Evolutionary conservation across 1,284 basidiomycete genomes (phyloP).

Genomic region (Trametes versicolor): DNA sequence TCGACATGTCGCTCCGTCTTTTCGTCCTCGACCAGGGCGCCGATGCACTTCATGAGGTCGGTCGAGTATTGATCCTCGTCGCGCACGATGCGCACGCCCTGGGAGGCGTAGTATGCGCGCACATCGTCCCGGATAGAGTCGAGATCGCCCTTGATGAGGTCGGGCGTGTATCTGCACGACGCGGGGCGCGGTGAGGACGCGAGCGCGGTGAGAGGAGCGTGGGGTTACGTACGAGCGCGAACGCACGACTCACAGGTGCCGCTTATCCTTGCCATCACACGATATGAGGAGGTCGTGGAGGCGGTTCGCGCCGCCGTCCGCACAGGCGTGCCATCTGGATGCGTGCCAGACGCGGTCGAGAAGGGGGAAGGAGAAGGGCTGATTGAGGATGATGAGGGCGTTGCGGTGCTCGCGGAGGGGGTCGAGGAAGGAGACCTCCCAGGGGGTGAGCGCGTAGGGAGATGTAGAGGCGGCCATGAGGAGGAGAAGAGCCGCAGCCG

Average conservation of each 20-base stretch:
- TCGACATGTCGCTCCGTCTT: slow-evolving; percentile 45
- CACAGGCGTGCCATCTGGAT: slow-evolving; percentile 77
- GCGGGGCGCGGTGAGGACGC: slow-evolving; percentile 11
- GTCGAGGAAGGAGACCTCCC: slow-evolving; percentile 50
- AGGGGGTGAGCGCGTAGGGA: slow-evolving; percentile 28
- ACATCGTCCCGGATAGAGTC: slow-evolving; percentile 89
- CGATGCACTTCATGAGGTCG: slow-evolving; percentile 94
- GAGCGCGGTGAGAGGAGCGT: slow-evolving; percentile 18
- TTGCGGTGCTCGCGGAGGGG: slow-evolving; percentile 32
- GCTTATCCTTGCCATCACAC: slow-evolving; percentile 40
- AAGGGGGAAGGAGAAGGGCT: slow-evolving; percentile 77
- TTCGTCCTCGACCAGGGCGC: slow-evolving; percentile 67
- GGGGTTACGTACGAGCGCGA: slow-evolving; percentile 27
- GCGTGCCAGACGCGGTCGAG: slow-evolving; percentile 77
- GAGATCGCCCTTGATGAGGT: slow-evolving; percentile 93
- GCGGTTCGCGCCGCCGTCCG: slow-evolving; percentile 95
- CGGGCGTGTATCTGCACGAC: slow-evolving; percentile 71
- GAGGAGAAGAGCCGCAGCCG: slow-evolving; percentile 1
- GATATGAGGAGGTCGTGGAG: slow-evolving; percentile 70
- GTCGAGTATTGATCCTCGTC: slow-evolving; percentile 88
- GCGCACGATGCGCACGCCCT: slow-evolving; percentile 72
- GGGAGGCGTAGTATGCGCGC: slow-evolving; percentile 68
- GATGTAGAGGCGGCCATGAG: slow-evolving; percentile 1
- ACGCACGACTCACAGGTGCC: slow-evolving; percentile 43
- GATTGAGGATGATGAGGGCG: slow-evolving; percentile 90